Percentiles rank a stretch among this genome's conserved stretches.
Evolutionary conservation across 306 rosid species (phyloP).

Genomic region (Pterocarpus santalinus): DNA sequence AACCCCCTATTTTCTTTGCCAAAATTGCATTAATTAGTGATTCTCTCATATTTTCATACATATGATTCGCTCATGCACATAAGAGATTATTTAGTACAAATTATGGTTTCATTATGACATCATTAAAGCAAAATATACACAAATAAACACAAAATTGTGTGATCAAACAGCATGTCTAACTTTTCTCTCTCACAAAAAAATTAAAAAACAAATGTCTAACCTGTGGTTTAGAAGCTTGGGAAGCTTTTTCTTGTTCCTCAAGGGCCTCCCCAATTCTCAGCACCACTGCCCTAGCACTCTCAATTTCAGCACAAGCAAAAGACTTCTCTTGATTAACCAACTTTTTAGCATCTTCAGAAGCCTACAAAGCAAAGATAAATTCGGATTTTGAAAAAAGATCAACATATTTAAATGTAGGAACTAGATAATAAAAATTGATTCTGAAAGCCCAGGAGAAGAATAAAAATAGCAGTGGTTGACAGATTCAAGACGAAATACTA

Average conservation of each 20-base stretch:
- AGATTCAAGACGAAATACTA: background rate
- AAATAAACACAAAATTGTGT: background rate
- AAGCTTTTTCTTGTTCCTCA: slow-evolving; percentile 76
- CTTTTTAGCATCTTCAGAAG: slow-evolving; percentile 98
- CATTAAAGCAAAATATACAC: slow-evolving; percentile 18
- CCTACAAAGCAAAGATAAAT: slow-evolving; percentile 55
- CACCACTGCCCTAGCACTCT: slow-evolving; percentile 93
- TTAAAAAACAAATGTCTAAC: slow-evolving; percentile 33
- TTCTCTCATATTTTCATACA: slow-evolving; percentile 9
- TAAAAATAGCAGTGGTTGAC: background rate
- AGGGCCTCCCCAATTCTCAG: slow-evolving; percentile 94
- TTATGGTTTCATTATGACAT: slow-evolving; percentile 23
- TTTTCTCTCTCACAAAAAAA: background rate
- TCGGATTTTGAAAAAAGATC: background rate
- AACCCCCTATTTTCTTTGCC: slow-evolving; percentile 26
- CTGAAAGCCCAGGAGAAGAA: slow-evolving; percentile 23
- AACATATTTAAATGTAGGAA: slow-evolving; percentile 16
- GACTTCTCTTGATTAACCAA: slow-evolving; percentile 96
- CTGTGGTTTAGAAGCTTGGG: slow-evolving; percentile 77
- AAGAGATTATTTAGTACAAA: background rate
- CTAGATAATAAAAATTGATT: slow-evolving; percentile 1
- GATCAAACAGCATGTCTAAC: slow-evolving; percentile 35
- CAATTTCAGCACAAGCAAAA: slow-evolving; percentile 96
- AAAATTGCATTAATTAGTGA: slow-evolving; percentile 6
- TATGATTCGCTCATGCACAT: slow-evolving; percentile 27